Evolutionary conservation across 2,329 filamentous ascomycete species (phyloP).

Genomic region (Curvularia sp.): DNA sequence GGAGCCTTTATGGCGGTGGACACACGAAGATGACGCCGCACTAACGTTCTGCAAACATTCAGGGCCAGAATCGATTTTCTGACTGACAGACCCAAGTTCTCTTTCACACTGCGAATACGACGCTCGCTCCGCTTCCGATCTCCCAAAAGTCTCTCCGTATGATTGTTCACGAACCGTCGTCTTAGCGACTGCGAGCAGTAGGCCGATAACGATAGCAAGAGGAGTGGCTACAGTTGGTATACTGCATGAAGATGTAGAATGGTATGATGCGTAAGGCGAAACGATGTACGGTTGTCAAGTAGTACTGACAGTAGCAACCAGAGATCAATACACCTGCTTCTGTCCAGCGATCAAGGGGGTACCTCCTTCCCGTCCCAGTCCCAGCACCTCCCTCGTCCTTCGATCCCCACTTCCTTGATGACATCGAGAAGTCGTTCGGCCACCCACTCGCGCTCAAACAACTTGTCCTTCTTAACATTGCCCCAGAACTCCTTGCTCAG

Average conservation of each 20-base stretch:
- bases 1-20: not conserved
- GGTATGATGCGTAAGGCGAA: not conserved
- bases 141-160: not conserved
- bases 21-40: not conserved
- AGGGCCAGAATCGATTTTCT: not conserved
- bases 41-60: not conserved
- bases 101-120: not conserved
- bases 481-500: slow-evolving; percentile 76
- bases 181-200: not conserved
- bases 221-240: not conserved
- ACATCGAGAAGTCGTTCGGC: slow-evolving; percentile 70
- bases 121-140: not conserved
- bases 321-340: slow-evolving; percentile 4
- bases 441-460: slow-evolving; percentile 72
- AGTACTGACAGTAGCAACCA: not conserved
- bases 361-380: slow-evolving; percentile 52
- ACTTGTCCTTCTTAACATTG: slow-evolving; percentile 64
- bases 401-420: slow-evolving; percentile 68
- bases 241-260: not conserved
- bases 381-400: slow-evolving; percentile 50
- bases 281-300: not conserved
- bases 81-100: no score
- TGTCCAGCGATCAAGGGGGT: slow-evolving; percentile 34
- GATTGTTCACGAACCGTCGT: not conserved
- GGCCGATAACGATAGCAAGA: not conserved